Evolutionary conservation across 225 moss, liverwort and hornwort species (phyloP).

Genomic region (Anthoceros angustus): DNA sequence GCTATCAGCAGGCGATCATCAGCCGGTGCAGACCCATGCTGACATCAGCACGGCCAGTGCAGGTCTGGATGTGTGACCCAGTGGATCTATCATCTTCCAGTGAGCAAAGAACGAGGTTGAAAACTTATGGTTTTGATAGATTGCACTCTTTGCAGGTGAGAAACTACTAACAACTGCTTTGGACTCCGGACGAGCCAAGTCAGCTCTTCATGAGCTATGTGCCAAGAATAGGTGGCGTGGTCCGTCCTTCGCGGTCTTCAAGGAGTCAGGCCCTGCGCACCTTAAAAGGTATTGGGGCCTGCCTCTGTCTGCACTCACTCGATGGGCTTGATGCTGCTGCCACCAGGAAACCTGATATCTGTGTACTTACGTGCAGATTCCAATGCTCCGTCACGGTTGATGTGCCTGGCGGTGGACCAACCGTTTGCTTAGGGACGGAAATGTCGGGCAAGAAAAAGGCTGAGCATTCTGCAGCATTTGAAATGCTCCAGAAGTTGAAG

Average conservation of each 20-base stretch:
- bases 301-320: too few species aligned
- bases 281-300: not conserved
- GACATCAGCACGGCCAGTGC: too few species aligned
- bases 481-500: not conserved
- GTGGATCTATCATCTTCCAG: too few species aligned
- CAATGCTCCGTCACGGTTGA: not conserved
- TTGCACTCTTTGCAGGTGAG: too few species aligned
- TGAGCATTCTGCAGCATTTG: not conserved
- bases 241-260: not conserved
- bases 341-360: not conserved
- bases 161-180: too few species aligned
- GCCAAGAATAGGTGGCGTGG: not conserved
- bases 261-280: not conserved
- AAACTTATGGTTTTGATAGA: too few species aligned
- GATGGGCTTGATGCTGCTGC: not conserved
- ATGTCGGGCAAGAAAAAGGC: not conserved
- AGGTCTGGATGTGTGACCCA: too few species aligned
- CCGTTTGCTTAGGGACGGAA: not conserved
- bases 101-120: too few species aligned
- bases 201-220: not conserved
- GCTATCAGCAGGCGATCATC: not conserved
- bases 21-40: too few species aligned
- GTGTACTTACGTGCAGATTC: not conserved
- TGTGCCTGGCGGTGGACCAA: not conserved
- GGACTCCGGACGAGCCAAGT: not conserved